A percentile compares a stretch with the other conserved stretches of the same genome.
Evolutionary conservation across 768 basidiomycete genomes (phyloP).

Genomic region (Jaapia argillacea): DNA sequence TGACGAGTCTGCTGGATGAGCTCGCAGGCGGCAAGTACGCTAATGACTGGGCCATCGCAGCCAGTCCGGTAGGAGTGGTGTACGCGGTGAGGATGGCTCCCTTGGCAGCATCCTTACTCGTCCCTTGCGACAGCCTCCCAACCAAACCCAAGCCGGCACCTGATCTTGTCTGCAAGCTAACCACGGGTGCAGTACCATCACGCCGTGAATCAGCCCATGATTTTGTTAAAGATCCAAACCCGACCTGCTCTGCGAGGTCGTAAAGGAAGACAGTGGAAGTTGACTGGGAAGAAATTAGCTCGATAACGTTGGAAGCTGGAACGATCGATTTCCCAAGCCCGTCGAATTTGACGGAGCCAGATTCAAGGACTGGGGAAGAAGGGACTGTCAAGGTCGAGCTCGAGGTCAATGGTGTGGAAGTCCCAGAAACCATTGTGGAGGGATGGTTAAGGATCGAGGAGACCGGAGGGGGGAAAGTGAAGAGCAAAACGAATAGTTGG

Average conservation of each 20-base stretch:
- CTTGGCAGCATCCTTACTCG: constrained; percentile 54
- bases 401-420: not conserved
- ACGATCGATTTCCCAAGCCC: not conserved
- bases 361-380: constrained; percentile 21
- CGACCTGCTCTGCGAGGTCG: constrained; percentile 77
- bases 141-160: constrained; percentile 78
- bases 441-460: not conserved
- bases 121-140: constrained; percentile 71
- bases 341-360: constrained; percentile 7
- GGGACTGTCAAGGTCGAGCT: constrained; percentile 22
- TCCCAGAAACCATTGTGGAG: not conserved
- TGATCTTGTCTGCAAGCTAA: constrained; percentile 69
- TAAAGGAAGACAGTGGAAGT: constrained; percentile 63
- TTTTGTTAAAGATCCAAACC: constrained; percentile 67
- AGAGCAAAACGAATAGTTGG: too few relatives aligned
- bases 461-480: not conserved
- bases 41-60: constrained; percentile 75
- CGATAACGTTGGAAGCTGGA: constrained; percentile 50
- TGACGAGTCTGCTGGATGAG: constrained; percentile 55
- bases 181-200: constrained; percentile 38
- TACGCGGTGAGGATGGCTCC: constrained; percentile 65
- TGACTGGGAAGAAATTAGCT: constrained; percentile 52
- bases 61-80: constrained; percentile 77
- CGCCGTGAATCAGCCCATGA: constrained; percentile 40
- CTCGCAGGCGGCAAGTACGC: constrained; percentile 57